These are phyloP conservation scores for Fusarium avenaceum DNA, from an alignment of 2,329 filamentous ascomycete genomes.

Conservation along the genomic window DNA sequence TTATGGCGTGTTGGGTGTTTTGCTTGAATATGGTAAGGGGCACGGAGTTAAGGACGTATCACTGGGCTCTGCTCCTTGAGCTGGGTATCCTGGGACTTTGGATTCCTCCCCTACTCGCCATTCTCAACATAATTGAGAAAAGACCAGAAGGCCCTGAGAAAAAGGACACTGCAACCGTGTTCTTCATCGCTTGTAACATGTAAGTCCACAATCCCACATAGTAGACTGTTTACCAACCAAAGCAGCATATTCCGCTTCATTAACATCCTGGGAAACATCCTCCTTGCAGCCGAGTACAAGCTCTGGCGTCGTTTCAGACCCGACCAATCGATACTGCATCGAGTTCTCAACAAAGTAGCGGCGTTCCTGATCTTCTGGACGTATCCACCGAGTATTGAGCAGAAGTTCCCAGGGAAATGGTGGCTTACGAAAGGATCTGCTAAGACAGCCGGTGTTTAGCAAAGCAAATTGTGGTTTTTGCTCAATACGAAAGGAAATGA, in stretches of 20 bases:
- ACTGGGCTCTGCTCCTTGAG: conserved; percentile 56
- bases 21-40: conserved; percentile 53
- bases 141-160: conserved; percentile 13
- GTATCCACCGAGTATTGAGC: conserved; percentile 58
- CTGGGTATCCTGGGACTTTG: conserved; percentile 44
- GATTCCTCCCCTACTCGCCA: conserved; percentile 45
- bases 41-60: conserved; percentile 56
- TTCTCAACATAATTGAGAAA: conserved; percentile 41
- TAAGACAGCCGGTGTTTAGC: conserved; percentile 6
- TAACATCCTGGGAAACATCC: conserved; percentile 56
- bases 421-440: conserved; percentile 36
- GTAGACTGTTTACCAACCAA: conserved; percentile 5
- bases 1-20: conserved; percentile 55
- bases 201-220: conserved; percentile 42
- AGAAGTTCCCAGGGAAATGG: conserved; percentile 54
- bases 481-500: background rate
- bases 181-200: conserved; percentile 57
- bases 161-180: conserved; percentile 50
- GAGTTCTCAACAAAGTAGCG: conserved; percentile 48
- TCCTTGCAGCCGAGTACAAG: conserved; percentile 57
- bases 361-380: conserved; percentile 58
- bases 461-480: background rate
- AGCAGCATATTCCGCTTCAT: conserved; percentile 55
- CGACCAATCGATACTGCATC: conserved; percentile 43
- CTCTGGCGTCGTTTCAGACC: conserved; percentile 55